A percentile compares a stretch with the other conserved stretches of the same genome.
Conservation (phyloP, 306 rosid species). For the Arachis hypogaea region DNA sequence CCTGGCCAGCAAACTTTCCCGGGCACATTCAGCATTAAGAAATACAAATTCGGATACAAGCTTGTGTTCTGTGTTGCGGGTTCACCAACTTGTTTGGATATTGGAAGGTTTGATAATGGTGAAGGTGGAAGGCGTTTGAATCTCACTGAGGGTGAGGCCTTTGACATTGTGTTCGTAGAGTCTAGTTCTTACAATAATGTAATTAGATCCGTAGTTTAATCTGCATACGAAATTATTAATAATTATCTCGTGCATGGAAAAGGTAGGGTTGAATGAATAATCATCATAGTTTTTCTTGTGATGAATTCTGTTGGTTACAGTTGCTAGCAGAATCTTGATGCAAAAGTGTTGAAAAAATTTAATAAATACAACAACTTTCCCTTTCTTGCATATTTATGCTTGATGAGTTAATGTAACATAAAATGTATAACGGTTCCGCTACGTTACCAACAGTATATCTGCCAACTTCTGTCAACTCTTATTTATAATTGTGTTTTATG, state of each 20-base stretch:
- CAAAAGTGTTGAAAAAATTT: neutral
- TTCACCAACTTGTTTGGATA: slow-evolving; percentile 16
- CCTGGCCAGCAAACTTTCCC: neutral
- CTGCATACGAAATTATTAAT: too few species aligned
- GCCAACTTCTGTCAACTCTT: too few species aligned
- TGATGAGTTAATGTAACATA: too few species aligned
- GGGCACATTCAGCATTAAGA: slow-evolving; percentile 25
- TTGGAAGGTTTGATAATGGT: slow-evolving; percentile 28
- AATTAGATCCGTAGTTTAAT: slow-evolving; percentile 31
- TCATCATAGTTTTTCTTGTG: neutral
- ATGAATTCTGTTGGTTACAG: neutral
- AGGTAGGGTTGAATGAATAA: neutral
- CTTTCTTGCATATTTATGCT: neutral
- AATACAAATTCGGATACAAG: neutral
- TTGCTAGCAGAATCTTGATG: neutral
- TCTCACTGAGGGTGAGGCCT: slow-evolving; percentile 33
- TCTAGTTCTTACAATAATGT: neutral
- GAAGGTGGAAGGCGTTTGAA: slow-evolving; percentile 25
- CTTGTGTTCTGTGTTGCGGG: slow-evolving; percentile 17
- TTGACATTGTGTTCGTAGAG: slow-evolving; percentile 4
- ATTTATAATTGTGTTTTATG: too few species aligned
- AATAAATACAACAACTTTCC: neutral
- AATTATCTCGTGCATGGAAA: neutral
- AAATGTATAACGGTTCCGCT: too few species aligned
- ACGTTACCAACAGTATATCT: too few species aligned